These are phyloP conservation scores for Sphaerobolus stellatus DNA, from an alignment of 1,284 basidiomycete genomes.

Conservation along the genomic window DNA sequence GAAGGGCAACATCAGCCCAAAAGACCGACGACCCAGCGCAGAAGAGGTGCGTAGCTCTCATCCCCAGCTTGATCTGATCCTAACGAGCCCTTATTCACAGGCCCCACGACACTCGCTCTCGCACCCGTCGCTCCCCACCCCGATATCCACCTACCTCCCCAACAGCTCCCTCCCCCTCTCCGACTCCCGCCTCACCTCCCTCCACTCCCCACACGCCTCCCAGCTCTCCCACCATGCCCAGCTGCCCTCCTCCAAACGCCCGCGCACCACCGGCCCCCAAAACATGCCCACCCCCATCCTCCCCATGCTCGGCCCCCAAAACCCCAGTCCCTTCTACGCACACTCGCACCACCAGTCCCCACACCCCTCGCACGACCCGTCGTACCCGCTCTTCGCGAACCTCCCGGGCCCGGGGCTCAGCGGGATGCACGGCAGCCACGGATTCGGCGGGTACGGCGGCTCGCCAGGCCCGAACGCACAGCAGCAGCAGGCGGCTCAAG, in stretches of 20 bases:
- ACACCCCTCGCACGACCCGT: background rate
- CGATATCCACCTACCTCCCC: conserved; percentile 3
- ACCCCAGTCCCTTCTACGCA: background rate
- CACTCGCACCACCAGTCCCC: background rate
- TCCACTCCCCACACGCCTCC: background rate
- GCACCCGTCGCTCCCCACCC: conserved; percentile 1
- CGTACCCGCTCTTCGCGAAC: conserved; percentile 2
- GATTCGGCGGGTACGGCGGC: background rate
- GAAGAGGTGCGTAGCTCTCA: background rate
- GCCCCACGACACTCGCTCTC: background rate
- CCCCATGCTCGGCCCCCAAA: background rate
- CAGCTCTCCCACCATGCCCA: background rate
- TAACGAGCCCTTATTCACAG: background rate
- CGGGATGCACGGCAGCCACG: background rate
- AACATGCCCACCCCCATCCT: background rate
- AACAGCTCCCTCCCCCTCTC: background rate
- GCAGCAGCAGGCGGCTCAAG: background rate
- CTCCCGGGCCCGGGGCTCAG: background rate
- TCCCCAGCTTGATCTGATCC: background rate
- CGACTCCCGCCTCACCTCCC: background rate
- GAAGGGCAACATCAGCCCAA: background rate
- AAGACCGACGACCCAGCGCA: background rate
- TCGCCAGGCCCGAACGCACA: background rate
- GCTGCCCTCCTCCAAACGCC: background rate
- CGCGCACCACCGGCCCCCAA: background rate